Base-by-base conservation (phyloP, 306 rosid species). In the Lathyrus sativus region DNA sequence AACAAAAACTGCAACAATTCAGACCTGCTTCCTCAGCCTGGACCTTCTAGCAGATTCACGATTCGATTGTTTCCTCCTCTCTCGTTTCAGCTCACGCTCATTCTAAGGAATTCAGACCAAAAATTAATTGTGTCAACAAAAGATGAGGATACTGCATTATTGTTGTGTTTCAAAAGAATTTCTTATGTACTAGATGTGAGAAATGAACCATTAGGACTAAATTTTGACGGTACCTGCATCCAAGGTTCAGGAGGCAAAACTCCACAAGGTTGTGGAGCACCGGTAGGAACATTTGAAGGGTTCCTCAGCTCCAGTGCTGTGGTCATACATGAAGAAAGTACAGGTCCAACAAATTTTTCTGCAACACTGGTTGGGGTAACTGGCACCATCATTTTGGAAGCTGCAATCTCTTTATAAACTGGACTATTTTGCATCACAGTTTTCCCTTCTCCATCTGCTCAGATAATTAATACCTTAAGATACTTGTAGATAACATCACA, bases 11-110 rank as follows among this genome's bases (percentile, higher is more conserved):
- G 2, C 45, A 70, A 39, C 2, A 60, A 78, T 7, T 50, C 41
- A 1, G 81, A 93, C 99, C 99, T 93, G 99, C 85, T 90, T 93
- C 86, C 99, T 88, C 78, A 93, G 75, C 81, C 99, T 90, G 22
- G 99, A 93, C 74, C 99, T 84, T 84, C 99, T 85, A 68, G 99
- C 99, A 56, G 99, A 93, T 79, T 93, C 99, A 42, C 99, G 86
- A 71, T 93, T 93, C 1, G 99, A 93, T 77, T 93, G 99, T 83
- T 93, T 93, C 81, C 99, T 85, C 84, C 84, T 87, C 81, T 93
- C 99, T 10, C 96, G 88, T 82, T 93, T 93, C 29, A 84, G 76
- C 79, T 93, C 99, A 24, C 93, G 82, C 5, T 93, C 97, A 79
- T 82, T 87, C 99, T 93, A 78, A 6, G 17, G 65, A 73, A 70